Base-by-base conservation (phyloP, 345 rosid genomes). In the Populus tremula region DNA sequence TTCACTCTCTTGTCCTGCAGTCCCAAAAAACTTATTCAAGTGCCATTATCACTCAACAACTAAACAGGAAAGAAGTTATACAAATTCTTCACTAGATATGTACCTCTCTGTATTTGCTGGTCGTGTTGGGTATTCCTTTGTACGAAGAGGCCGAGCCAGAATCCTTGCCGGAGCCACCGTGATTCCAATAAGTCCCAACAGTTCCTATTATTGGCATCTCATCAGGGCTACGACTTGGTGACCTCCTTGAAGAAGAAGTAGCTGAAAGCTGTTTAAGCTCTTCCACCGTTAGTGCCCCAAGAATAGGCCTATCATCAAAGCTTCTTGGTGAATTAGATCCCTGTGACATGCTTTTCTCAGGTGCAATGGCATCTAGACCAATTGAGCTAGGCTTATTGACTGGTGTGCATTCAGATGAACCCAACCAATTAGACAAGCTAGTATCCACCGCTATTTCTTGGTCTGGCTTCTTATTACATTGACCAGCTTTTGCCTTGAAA, bases 31-130 rank as follows among this genome's bases (percentile, higher is more conserved):
- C 67, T 59, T 21, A 20, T 54, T 76, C 72, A 71, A 82, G 45
- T 68, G 74, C 39, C 62, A 53, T 64, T 5, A 69, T 50, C 70
- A 53, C 66, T 69, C 36, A 53, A 76, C 39, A 36, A 10, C 69
- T 47, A 14, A 14, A 47, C 18, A 47, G 35, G 5, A 72, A 43
- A 69, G 27, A 31, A 68, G 33, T 31, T 36, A 67, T 69, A 49
- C n/a, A 45, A 74, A 36, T 21, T 59, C 47, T 41, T 76, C 80
- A 79, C 67, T 80, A 71, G 50, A 61, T 31, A 67, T 31, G 41
- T 89, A 92, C 99, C 98, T 96, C 99, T 87, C 90, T 85, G 78
- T 94, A 96, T 86, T 94, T 92, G 88, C 98, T 94, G 70, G 87
- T 92, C 35, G 97, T 89, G 85, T 91, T 96, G 5, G 98, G 97